Conservation (phyloP, 164 flowering plant species). For the Amborella trichopoda region DNA sequence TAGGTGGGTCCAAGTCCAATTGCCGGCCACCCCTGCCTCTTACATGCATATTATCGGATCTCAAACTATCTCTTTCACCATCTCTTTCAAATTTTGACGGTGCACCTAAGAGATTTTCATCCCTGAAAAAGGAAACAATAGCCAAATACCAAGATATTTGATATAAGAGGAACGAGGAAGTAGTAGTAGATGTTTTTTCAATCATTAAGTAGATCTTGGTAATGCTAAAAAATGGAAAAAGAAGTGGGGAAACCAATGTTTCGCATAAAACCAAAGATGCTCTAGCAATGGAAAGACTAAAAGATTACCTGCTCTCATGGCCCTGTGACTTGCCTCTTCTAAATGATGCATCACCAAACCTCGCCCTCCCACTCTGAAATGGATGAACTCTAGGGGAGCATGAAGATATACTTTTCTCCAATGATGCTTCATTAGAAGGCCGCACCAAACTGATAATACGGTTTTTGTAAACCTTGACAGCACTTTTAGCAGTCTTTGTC, state of each 20-base stretch:
- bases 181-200: too few relatives aligned
- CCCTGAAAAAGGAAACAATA: constrained; percentile 22
- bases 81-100: constrained; percentile 13
- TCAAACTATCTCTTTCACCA: constrained; percentile 9
- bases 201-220: constrained; percentile 1
- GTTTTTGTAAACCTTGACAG: too few relatives aligned
- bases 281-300: background rate
- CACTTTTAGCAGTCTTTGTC: too few relatives aligned
- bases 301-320: constrained; percentile 16
- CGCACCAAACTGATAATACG: too few relatives aligned
- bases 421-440: too few relatives aligned
- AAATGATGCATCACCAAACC: constrained; percentile 4
- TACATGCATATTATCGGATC: constrained; percentile 13
- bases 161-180: too few relatives aligned
- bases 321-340: constrained; percentile 10
- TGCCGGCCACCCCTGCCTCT: constrained; percentile 19
- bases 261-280: background rate
- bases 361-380: constrained; percentile 17
- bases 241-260: background rate
- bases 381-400: too few relatives aligned
- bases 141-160: too few relatives aligned
- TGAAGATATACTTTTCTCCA: too few relatives aligned
- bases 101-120: constrained; percentile 10
- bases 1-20: constrained; percentile 16
- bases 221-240: background rate